Conservation (phyloP, 78 protist species). For the Bodo saltans region DNA sequence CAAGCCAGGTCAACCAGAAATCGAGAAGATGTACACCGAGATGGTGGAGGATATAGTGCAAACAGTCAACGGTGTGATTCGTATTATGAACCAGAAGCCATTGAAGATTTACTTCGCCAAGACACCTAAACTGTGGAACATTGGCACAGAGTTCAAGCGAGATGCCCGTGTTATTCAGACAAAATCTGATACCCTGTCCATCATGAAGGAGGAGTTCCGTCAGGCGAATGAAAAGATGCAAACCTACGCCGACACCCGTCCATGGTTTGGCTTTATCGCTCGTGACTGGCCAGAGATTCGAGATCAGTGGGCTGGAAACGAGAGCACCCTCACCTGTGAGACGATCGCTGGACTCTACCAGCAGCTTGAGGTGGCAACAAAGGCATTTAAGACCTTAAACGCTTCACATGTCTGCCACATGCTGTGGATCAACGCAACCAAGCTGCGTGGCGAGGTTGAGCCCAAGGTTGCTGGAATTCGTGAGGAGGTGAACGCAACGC, state of each 20-base stretch:
- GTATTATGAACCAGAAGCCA: not conserved
- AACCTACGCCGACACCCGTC: not conserved
- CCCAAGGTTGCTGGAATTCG: slow-evolving; percentile 5
- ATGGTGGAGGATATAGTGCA: slow-evolving; percentile 22
- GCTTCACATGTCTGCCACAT: not conserved
- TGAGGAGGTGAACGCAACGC: not conserved
- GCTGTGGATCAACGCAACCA: not conserved
- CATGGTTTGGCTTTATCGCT: not conserved
- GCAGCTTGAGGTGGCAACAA: not conserved
- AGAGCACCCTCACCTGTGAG: not conserved
- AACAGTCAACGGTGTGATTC: not conserved
- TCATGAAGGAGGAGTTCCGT: not conserved
- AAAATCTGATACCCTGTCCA: not conserved
- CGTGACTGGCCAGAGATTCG: not conserved
- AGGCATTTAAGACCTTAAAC: not conserved
- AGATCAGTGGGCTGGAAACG: not conserved
- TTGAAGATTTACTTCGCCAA: slow-evolving; percentile 17
- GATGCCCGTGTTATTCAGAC: not conserved
- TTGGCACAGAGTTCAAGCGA: slow-evolving; percentile 9
- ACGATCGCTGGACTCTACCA: not conserved
- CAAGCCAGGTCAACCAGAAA: slow-evolving; percentile 14
- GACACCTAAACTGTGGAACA: slow-evolving; percentile 12
- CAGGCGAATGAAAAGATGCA: not conserved
- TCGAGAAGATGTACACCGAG: slow-evolving; percentile 10
- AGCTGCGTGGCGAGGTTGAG: not conserved